Percentiles rank a stretch among this genome's conserved stretches.
Conservation (phyloP, 805 yeast species). For the Yamadazyma akitaensis region DNA sequence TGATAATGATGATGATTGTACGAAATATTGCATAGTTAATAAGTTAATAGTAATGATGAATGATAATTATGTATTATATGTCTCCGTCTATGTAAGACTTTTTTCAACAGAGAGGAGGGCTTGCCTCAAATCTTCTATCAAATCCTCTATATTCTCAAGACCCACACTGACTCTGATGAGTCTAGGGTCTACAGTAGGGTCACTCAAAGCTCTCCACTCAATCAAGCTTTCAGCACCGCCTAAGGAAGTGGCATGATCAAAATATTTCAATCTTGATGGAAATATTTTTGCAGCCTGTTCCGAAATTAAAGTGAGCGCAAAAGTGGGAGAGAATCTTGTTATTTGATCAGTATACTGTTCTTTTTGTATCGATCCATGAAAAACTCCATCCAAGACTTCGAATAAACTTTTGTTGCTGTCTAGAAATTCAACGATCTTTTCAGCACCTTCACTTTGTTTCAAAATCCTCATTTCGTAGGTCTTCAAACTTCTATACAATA, state of each 20-base stretch:
- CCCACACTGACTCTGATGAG: constrained; percentile 79
- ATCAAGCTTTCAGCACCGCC: constrained; percentile 91
- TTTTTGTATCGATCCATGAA: constrained; percentile 75
- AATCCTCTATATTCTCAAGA: constrained; percentile 70
- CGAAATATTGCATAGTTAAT: constrained; percentile 6
- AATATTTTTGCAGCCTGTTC: constrained; percentile 57
- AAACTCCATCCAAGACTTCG: constrained; percentile 47
- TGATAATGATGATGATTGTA: constrained; percentile 5
- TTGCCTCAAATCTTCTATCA: constrained; percentile 67
- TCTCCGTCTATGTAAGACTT: not conserved
- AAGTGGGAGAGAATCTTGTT: constrained; percentile 69
- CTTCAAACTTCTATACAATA: constrained; percentile 75
- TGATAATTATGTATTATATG: not conserved
- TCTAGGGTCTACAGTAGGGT: constrained; percentile 51
- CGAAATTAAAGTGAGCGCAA: constrained; percentile 54
- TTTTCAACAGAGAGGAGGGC: constrained; percentile 39
- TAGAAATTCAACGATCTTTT: constrained; percentile 57
- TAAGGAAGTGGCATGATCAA: constrained; percentile 79
- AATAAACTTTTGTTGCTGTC: constrained; percentile 45
- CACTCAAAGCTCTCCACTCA: constrained; percentile 80
- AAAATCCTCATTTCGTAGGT: constrained; percentile 71
- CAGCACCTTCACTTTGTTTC: constrained; percentile 63
- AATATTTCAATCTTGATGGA: constrained; percentile 63
- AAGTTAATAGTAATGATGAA: not conserved
- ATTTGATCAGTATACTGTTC: constrained; percentile 63